Evolutionary conservation across 176 grass and related monocot species (phyloP).

Genomic region (Aegilops tauschii): DNA sequence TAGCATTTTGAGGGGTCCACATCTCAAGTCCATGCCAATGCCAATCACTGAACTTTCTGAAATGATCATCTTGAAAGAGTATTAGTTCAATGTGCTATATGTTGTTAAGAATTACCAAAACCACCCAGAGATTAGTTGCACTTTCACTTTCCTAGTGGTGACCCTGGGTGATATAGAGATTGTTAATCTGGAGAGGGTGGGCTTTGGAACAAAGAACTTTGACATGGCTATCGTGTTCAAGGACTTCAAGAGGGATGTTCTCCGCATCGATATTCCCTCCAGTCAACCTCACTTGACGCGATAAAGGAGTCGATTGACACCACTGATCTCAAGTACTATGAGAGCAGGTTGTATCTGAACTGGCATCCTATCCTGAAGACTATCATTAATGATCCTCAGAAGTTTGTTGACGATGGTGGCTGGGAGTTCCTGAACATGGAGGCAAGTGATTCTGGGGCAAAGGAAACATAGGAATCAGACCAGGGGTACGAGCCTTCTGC

Average conservation of each 20-base stretch:
- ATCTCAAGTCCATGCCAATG: no score
- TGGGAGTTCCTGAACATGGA: constrained; percentile 96
- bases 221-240: constrained; percentile 95
- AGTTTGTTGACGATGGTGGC: constrained; percentile 79
- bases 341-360: constrained; percentile 82
- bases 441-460: constrained; percentile 74
- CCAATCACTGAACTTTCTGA: no score
- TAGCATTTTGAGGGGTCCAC: no score
- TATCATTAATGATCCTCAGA: constrained; percentile 72
- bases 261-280: constrained; percentile 86
- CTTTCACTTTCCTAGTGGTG: no score
- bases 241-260: constrained; percentile 86
- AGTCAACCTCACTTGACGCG: constrained; percentile 54
- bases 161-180: constrained; percentile 67
- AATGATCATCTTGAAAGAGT: no score
- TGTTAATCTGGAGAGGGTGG: constrained; percentile 63
- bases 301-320: constrained; percentile 96
- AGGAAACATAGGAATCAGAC: constrained; percentile 55
- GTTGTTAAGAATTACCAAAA: no score
- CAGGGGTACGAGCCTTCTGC: constrained; percentile 76
- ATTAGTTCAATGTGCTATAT: no score
- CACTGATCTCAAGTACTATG: constrained; percentile 88
- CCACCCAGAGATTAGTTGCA: no score
- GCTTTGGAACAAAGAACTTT: constrained; percentile 78
- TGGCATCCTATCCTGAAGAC: constrained; percentile 97